Base-by-base conservation (phyloP, 371 early-diverging fungal species). In the Dichotomocladium elegans region DNA sequence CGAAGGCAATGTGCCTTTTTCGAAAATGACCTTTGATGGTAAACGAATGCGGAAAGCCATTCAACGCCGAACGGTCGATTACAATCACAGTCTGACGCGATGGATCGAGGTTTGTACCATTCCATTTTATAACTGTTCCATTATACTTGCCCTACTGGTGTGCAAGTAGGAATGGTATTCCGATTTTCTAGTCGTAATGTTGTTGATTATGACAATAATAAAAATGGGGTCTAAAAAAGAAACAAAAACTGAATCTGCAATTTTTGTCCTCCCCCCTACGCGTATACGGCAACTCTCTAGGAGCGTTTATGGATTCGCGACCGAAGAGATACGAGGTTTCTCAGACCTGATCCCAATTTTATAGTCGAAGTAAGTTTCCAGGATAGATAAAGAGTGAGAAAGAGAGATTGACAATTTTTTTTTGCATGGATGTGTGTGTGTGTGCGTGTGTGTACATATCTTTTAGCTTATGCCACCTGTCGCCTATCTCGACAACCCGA, bases 11-110 rank as follows among this genome's bases (percentile, higher is more conserved):
- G 41, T 56, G 2, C 74, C 78, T 1, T 74, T 74, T 42, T 74
- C 78, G 12, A 71, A 74, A 51, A 70, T 74, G 66, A 78, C 81
- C 1, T 87, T 83, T 63, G 93, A 92, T 59, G 93, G 96, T 47
- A 99, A 97, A 69, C 78, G 98, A 52, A 91, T 95, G 90, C 77
- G 98, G 55, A 93, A 93, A 66, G 90, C 96, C 6, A 89, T 96
- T 54, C 96, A 95, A 70, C 77, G 99, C 55, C 80, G 92, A 43
- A 95, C 96, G 0, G 90, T 98, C 12, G 99, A 99, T 69, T 97
- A 93, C 66, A 91, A 93, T 52, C 88, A 93, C 26, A 83, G 90
- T 40, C 72, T 94, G n/a, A 86, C 92, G 31, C 77, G 86, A 51
- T 89, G 90, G 66, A 74, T 89, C 55, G 87, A 91, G 80, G 89